Percentiles rank a stretch among this genome's conserved stretches.
Evolutionary conservation across 352 stramenopile species (phyloP).

Genomic region (Globisporangium middletonii): DNA sequence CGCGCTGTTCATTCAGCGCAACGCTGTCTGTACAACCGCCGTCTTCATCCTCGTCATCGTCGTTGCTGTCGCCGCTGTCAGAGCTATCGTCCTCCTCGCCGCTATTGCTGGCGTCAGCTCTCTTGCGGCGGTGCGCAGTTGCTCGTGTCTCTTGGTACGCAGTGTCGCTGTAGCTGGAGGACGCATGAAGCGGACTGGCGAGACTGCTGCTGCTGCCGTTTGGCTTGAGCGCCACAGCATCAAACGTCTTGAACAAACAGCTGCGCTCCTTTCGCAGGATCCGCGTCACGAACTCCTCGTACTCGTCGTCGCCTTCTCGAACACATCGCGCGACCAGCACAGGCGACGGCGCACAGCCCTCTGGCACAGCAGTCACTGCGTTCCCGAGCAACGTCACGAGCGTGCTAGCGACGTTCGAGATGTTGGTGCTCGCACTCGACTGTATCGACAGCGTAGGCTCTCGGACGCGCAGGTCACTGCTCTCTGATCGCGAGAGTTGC

Average conservation of each 20-base stretch:
- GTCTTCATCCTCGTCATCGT: background rate
- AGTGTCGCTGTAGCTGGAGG: background rate
- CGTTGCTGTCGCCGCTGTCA: background rate
- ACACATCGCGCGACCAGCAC: background rate
- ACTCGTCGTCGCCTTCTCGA: slow-evolving; percentile 26
- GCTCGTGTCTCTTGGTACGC: background rate
- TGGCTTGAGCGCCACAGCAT: background rate
- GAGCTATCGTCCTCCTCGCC: background rate
- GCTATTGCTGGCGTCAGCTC: background rate
- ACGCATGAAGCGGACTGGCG: background rate
- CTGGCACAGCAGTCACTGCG: slow-evolving; percentile 1
- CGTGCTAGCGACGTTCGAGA: background rate
- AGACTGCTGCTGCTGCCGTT: slow-evolving; percentile 1
- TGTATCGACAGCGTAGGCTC: background rate
- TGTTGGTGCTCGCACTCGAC: background rate
- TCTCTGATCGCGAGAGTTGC: too few species aligned
- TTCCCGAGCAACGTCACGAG: slow-evolving; percentile 26
- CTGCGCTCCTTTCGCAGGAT: slow-evolving; percentile 21
- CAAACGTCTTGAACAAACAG: slow-evolving; percentile 25
- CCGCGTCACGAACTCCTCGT: slow-evolving; percentile 26
- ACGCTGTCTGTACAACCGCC: background rate
- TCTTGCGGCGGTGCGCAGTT: background rate
- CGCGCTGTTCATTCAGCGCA: background rate
- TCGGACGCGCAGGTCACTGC: background rate
- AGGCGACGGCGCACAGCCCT: background rate